Evolutionary conservation across 768 basidiomycete species (phyloP).

Genomic region (Phlegmacium glaucopus): DNA sequence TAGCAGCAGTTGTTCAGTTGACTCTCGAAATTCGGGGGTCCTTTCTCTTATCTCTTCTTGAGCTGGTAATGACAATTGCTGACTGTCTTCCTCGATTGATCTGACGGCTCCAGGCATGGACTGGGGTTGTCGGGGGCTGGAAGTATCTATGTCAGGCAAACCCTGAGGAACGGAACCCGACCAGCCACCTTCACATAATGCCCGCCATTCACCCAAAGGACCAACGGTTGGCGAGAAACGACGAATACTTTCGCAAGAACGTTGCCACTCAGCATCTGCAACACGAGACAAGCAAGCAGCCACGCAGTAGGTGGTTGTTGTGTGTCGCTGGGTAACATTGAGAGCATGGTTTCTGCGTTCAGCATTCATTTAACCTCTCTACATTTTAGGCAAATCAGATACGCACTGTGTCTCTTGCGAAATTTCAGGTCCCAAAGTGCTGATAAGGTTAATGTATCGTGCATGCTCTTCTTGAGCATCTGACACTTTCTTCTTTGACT

Average conservation of each 20-base stretch:
- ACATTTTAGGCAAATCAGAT: neutral
- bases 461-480: conserved; percentile 74
- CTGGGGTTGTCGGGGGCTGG: conserved; percentile 1
- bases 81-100: conserved; percentile 15
- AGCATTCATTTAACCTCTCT: no score
- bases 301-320: conserved; percentile 51
- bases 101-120: conserved; percentile 2
- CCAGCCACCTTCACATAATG: conserved; percentile 78
- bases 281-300: conserved; percentile 65
- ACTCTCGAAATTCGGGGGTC: conserved; percentile 8
- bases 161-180: conserved; percentile 45
- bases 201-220: conserved; percentile 67
- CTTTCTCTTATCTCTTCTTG: conserved; percentile 2
- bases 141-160: conserved; percentile 31
- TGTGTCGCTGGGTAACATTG: conserved; percentile 59
- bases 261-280: conserved; percentile 79
- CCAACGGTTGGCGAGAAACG: conserved; percentile 65
- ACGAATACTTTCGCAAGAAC: conserved; percentile 68
- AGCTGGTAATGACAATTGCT: neutral
- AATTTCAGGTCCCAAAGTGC: conserved; percentile 70
- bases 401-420: conserved; percentile 78
- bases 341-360: conserved; percentile 61
- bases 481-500: conserved; percentile 65
- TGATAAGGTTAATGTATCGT: conserved; percentile 72
- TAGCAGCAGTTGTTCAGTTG: conserved; percentile 3